Evolutionary conservation across 176 grass and related monocot species (phyloP), one percentile per base, ranked within the genome.

Genomic region (Hordeum marinum): DNA sequence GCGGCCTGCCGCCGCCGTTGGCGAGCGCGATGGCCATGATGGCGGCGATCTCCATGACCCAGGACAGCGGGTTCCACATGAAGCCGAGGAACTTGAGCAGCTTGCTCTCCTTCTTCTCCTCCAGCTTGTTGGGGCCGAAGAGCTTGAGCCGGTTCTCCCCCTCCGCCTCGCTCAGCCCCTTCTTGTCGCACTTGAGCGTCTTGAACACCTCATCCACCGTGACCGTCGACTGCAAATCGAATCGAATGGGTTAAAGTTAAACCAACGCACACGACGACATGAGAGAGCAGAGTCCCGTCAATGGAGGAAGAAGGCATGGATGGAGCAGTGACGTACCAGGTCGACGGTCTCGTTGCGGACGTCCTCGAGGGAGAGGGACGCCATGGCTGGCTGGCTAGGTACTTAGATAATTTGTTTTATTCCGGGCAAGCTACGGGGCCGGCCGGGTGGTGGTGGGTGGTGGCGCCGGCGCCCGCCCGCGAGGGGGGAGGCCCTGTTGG

Each of bases 41-140:
- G 26, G 95, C 95, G 3, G 94, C 94, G 35, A 90, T 40, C 90
- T 97, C 94, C 92, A 97, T 97, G 18, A 97, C 94, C 94, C 92
- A 97, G 0, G 95, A 94, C 7, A 97, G 88, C 7, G 95, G 95
- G 87, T 97, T 97, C 95, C 92, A 97, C 95, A 97, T 94, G 92
- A 97, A 97, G 5, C 92, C 88, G 4, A 97, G 48, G 85, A 95
- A 98, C 89, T 98, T 98, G 85, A 98, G 95, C 50, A 98, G 32
- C 54, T 95, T 95, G 89, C 81, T 98, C 88, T 98, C 93, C 88
- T 82, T 91, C 86, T 98, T 98, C 87, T 98, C 92, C 87, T 98
- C 95, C n/a, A 98, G 89, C 89, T 92, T 98, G 91, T 98, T 95
- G 85, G 85, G 80, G 7, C 95, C 95, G 69, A 95, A 98, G 23